Evolutionary conservation across 129 eudicot species (phyloP).

Genomic region (Flaveria ramosissima): DNA sequence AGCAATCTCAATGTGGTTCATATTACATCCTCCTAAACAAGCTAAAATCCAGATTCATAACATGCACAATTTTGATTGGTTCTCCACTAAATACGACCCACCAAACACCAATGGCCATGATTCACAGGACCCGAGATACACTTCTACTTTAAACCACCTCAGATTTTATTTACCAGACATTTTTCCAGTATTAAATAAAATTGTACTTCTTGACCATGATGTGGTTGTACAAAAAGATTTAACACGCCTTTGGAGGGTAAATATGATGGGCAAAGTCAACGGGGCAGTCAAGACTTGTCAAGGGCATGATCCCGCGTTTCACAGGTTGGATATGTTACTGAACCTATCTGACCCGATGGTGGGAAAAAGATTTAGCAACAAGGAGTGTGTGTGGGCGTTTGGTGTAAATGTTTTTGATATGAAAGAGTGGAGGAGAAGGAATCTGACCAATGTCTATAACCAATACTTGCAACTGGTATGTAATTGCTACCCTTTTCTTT

Average conservation of each 20-base stretch:
- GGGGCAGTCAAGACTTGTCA: conserved; percentile 90
- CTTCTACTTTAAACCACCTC: conserved; percentile 72
- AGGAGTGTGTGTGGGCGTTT: conserved; percentile 83
- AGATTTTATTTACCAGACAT: conserved; percentile 85
- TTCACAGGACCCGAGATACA: conserved; percentile 74
- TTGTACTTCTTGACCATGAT: conserved; percentile 93
- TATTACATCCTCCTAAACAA: conserved; percentile 59
- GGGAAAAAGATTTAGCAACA: conserved; percentile 45
- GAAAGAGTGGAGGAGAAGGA: conserved; percentile 64
- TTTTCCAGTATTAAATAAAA: conserved; percentile 67
- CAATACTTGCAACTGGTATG: conserved; percentile 66
- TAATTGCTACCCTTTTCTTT: not conserved
- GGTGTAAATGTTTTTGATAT: conserved; percentile 93
- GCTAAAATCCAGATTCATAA: conserved; percentile 67
- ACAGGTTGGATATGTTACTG: conserved; percentile 59
- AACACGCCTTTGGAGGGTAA: conserved; percentile 58
- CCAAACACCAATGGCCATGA: conserved; percentile 40
- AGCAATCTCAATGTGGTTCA: conserved; percentile 95
- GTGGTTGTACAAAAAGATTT: conserved; percentile 91
- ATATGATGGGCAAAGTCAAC: conserved; percentile 82
- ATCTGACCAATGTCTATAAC: conserved; percentile 62
- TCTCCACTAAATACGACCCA: conserved; percentile 42
- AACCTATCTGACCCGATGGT: conserved; percentile 74
- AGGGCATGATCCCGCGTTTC: conserved; percentile 63
- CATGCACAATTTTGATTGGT: conserved; percentile 61